Base-by-base conservation (phyloP, 2,329 filamentous ascomycete genomes). In the Myriangium duriaei region DNA sequence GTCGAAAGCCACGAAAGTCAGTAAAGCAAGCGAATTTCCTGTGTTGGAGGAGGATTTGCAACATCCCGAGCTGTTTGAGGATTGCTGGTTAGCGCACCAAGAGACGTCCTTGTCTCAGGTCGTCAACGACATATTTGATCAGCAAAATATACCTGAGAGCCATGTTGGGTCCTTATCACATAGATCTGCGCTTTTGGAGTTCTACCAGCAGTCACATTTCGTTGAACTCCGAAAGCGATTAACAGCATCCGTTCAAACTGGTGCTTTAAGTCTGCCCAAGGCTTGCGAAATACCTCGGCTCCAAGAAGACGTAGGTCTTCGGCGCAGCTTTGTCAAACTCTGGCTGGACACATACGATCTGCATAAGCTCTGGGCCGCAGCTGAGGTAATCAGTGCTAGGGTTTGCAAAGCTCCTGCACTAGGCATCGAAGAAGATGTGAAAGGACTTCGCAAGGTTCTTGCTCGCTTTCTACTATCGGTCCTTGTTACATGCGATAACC, bases 31-130 rank as follows among this genome's bases (percentile, higher is more conserved):
- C 7, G 21, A 30, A n/a, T 26, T 30, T 48, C 68, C 71, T 2
- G 53, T 74, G 3, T 55, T 77, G 3, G 48, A 54, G 1, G 71
- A 76, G 42, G 64, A 74, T 45, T 59, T 78, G 16, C 56, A 60
- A 2, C 66, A 68, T 33, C 64, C 72, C n/a, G 63, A 68, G 37
- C 60, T 79, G 45, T 77, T 77, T 50, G 73, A 78, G 48, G 72
- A 77, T 32, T 63, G 68, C 40, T 79, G 74, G 74, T 66, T 79
- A 26, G 63, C 60, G 10, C 68, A 77, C 43, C 74, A 79, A 49
- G 74, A 79, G 49, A 58, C 70, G 14, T 68, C 71, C 26, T 67
- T 79, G 31, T 72, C 72, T 0, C 73, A 77, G 49, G 58, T 78
- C 5, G 52, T 73, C 32, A 79, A 79, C 51, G 59, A 60, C 11